Evolutionary conservation across 139 green algal genomes (phyloP), one percentile per base, ranked within the genome.

Genomic region (Coelastrella sp.): DNA sequence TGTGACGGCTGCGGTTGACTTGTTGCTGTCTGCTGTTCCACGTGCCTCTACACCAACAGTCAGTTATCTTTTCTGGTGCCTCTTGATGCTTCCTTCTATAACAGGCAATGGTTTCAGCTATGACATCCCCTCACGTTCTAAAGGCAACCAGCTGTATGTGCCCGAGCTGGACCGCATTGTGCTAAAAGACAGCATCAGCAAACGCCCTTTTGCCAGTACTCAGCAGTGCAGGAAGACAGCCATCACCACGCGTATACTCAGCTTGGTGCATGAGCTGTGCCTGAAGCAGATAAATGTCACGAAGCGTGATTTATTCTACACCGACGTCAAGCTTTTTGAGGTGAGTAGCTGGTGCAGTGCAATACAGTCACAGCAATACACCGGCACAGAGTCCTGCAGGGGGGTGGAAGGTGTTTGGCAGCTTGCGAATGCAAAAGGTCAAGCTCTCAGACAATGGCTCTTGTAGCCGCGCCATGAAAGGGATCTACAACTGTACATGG

Each of bases 231-330:
- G 82, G 88, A 94, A 98, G 91, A 92, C 97, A 0, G 96, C 97
- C 80, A 96, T 99, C 93, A 99, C 96, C 59, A 96, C 97, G 0
- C 95, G 97, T 86, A 97, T 99, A 61, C 91, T 99, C 88, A 93
- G 97, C 76, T 95, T 99, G 63, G 94, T 99, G 58, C 96, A 98
- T 90, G 93, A 97, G 90, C 94, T 98, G 91, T 95, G 95, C 90
- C 87, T 65, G 57, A 97, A 97, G 90, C 91, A 94, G 87, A 98
- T 98, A 79, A 95, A 97, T 89, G 96, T 98, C 49, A 99, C 97
- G 58, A 99, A 99, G 93, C 96, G 97, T 83, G 97, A 99, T 85
- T 94, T 99, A 10, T 99, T 99, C 94, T 99, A 99, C 95, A 99
- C 98, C 12, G 98, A 99, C 82, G 97, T 99, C 60, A 99, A 99